phyloP scores from a whole-genome alignment of 768 basidiomycete genomes.

The Auricularia cornea region DNA sequence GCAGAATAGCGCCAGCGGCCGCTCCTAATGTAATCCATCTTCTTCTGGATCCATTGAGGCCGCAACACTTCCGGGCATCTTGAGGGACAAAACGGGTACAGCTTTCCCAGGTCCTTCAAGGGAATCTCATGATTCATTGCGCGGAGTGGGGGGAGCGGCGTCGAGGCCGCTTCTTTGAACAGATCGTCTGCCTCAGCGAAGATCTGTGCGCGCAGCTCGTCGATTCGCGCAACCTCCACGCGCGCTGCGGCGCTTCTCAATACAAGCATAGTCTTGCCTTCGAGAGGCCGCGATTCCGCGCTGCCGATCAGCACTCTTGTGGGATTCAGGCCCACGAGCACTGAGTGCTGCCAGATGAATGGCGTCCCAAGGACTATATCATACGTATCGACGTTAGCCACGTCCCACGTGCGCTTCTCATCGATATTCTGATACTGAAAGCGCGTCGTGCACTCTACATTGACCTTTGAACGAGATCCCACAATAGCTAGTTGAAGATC shows the following conservation, averaged over 20 bases:
- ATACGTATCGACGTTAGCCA: slow-evolving; percentile 1
- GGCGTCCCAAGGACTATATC: slow-evolving; percentile 2
- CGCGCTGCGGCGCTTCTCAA: background rate
- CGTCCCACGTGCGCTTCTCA: background rate
- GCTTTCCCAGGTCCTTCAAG: slow-evolving; percentile 5
- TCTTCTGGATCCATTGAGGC: too few relatives aligned
- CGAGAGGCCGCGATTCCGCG: too few relatives aligned
- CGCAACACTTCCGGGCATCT: slow-evolving; percentile 5
- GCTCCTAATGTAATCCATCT: too few relatives aligned
- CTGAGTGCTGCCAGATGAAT: background rate
- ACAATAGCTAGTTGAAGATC: too few relatives aligned
- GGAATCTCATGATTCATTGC: slow-evolving; percentile 10
- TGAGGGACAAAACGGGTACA: slow-evolving; percentile 5
- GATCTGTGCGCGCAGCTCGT: slow-evolving; percentile 3
- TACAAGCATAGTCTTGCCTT: background rate
- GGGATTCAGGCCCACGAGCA: too few relatives aligned
- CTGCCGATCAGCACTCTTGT: too few relatives aligned
- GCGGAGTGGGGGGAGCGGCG: slow-evolving; percentile 5
- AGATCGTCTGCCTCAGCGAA: slow-evolving; percentile 8
- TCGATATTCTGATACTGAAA: too few relatives aligned
- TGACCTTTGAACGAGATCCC: too few relatives aligned
- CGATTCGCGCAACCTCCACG: background rate
- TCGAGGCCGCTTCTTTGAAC: slow-evolving; percentile 1
- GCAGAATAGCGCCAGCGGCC: too few relatives aligned
- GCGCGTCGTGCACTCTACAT: too few relatives aligned